Base-by-base conservation (phyloP, 1,284 basidiomycete species). In the Ustilago shanxiensis region DNA sequence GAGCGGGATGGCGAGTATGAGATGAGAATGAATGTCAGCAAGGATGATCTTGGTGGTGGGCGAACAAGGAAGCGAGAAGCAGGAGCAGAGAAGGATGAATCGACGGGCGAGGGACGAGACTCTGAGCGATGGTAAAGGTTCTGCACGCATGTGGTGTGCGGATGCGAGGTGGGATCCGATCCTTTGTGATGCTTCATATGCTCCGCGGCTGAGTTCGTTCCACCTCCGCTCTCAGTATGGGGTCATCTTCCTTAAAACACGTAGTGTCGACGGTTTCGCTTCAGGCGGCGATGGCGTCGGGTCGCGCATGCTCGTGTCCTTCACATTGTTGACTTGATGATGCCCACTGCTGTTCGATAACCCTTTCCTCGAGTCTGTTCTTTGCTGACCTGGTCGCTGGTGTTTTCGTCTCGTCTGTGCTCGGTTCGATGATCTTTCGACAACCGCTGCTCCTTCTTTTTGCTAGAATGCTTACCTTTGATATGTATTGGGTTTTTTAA, bases 401-500 rank as follows among this genome's bases (percentile, higher is more conserved):
- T 20, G 11, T 20, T 24, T n/a, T 16, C 29, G 41, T 24, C 29
- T 47, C 13, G 28, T 33, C 1, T n/a, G 14, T 33, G 10, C 31
- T 26, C n/a, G 9, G 10, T 20, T 11, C 33, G 28, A 26, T 33
- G 26, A 18, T 29, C n/a, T 22, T 54, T 54, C 20, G 20, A 35
- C 41, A 33, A 16, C 20, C n/a, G n/a, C 33, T 22, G 18, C 52
- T 35, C 20, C 26, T 26, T 13, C 31, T 16, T n/a, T 33, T 58
- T 22, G 26, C 24, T 18, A 14, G 18, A 1, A 55, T 41, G 59
- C 66, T 68, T 66, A 68, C 66, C 66, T 68, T 73, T 56, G 56
- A 60, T 60, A 67, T 73, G 60, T 66, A 54, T 62, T 14, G 51
- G 59, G 59, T 22, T 70, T 68, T 74, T 61, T 67, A 49, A 45